These are phyloP conservation scores for Phlebopus sp. DNA, from an alignment of 1,284 basidiomycete species.

Conservation along the genomic window DNA sequence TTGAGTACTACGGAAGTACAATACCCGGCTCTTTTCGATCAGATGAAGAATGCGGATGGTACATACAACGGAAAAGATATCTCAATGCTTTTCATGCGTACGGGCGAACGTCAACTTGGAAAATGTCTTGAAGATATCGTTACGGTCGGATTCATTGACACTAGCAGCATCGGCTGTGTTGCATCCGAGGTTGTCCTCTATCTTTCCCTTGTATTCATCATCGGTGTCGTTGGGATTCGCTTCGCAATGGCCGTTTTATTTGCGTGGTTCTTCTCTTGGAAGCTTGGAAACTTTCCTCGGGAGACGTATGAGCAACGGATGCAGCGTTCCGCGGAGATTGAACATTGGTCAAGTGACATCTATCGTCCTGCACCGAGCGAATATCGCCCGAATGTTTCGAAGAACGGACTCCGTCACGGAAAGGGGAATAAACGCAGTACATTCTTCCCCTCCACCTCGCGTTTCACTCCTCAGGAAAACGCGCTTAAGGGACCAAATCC, in stretches of 20 bases:
- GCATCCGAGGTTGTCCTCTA: constrained; percentile 94
- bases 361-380: constrained; percentile 91
- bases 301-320: constrained; percentile 96
- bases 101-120: constrained; percentile 62
- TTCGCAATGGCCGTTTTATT: constrained; percentile 98
- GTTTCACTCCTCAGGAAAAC: constrained; percentile 84
- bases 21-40: constrained; percentile 82
- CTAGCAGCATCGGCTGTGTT: constrained; percentile 91
- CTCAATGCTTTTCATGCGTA: constrained; percentile 76
- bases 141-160: constrained; percentile 92
- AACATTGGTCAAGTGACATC: constrained; percentile 96
- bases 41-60: constrained; percentile 67
- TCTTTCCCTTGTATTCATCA: constrained; percentile 94
- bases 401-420: constrained; percentile 54
- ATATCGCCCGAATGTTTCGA: constrained; percentile 86
- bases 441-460: constrained; percentile 80
- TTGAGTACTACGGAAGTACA: constrained; percentile 75
- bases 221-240: constrained; percentile 93
- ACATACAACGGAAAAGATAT: constrained; percentile 84
- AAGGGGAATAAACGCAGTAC: constrained; percentile 59
- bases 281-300: constrained; percentile 88
- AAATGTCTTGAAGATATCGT: constrained; percentile 86
- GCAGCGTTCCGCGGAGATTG: constrained; percentile 87
- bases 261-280: constrained; percentile 96
- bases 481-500: constrained; percentile 58